Base-by-base conservation (phyloP, 1,284 basidiomycete genomes). In the Ustilago cynodontis region DNA sequence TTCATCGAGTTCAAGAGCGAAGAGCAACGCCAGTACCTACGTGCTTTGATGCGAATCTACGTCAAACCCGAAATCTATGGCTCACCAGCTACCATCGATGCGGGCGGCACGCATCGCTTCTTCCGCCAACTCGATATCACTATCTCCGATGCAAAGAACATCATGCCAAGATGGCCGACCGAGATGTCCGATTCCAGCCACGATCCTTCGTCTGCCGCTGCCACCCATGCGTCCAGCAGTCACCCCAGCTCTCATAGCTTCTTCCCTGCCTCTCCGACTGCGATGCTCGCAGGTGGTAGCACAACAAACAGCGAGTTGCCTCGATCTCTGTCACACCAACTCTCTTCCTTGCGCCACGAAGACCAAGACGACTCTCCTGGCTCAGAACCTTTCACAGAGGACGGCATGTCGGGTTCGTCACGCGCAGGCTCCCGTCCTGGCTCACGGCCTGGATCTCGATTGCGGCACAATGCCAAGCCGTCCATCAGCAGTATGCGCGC, bases 121-220 rank as follows among this genome's bases (percentile, higher is more conserved):
- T 76, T 71, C 37, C 64, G 81, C 14, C 76, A 78, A 39, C 60
- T 83, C 45, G 80, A 83, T 31, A 53, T 83, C 47, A 79, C 73
- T 59, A 74, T 82, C 51, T 74, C 68, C 45, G 79, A 79, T 43
- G 77, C 74, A 35, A 73, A 72, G 24, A 73, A 60, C 60, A 77
- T 77, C 57, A 77, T 72, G 70, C 74, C 70, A 39, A 63, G 50
- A 49, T 72, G 65, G 70, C 74, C 74, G 8, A 24, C 57, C 37
- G 69, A 72, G 37, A 35, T 61, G 14, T 14, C 24, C 39, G 65
- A 71, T 26, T n/a, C 51, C 13, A 31, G 11, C n/a, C 47, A 50
- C 22, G 60, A 74, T 20, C 20, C 28, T 26, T 8, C 37, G 2
- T 37, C 37, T 16, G 41, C 41, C 7, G 7, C 14, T 55, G 33